Base-by-base conservation (phyloP, 164 flowering plant genomes). In the Stephania cephalantha region DNA sequence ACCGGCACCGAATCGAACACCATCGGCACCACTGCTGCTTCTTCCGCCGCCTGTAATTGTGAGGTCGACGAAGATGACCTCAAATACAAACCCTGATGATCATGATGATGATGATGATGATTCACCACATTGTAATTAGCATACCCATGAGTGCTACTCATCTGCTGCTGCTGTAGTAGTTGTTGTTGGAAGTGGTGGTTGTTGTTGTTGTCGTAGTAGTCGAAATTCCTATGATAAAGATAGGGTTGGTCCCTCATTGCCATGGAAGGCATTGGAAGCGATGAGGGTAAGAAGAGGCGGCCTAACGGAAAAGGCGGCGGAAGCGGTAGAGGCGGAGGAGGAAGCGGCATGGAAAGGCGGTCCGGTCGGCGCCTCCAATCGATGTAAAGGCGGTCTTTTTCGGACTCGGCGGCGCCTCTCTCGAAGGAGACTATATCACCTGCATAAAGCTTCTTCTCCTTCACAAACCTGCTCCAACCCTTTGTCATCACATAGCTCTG, bases 401-500 rank as follows among this genome's bases (percentile, higher is more conserved):
- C 85, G 0, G 70, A 64, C 9, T 88, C 92, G 1, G 89, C 94
- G 3, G 85, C 77, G 1, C 93, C 94, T 0, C 97, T 82, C 63
- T 92, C 88, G 76, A 94, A 94, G 5, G 97, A 89, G n/a, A 94
- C 97, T 48, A 85, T 85, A 73, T 95, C 98, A 0, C 98, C 98
- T 0, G 98, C 93, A 68, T 91, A 91, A 5, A 95, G 93, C 85
- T 87, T 88, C 84, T 95, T 95, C 83, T 95, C 98, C 83, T 95
- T 92, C 12, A 95, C 98, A 63, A 95, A 95, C 7, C 98, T 84
- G 82, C 94, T 91, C 98, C 98, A 95, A 1, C 98, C 98, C 82
- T 95, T 95, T 42, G 98, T 95, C 95, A 95, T 92, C n/a, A 95
- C 98, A 74, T 95, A 95, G 87, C 98, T 95, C 83, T 95, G 98